These are phyloP conservation scores for Tetrahymena malaccensis DNA, from an alignment of 73 alveolate species.

Conservation along the genomic window DNA sequence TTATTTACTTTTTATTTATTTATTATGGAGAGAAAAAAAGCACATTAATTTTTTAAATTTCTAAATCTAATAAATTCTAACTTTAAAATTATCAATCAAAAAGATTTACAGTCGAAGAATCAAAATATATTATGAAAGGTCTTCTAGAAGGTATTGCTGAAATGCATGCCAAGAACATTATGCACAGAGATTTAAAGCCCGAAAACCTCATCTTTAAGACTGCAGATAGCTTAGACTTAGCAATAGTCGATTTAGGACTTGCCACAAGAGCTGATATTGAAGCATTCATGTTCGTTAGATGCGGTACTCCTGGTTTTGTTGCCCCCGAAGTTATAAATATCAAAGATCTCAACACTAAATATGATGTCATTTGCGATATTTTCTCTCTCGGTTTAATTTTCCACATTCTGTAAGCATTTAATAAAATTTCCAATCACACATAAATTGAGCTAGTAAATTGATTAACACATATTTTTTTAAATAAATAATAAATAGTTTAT, in stretches of 20 bases:
- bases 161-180: conserved; percentile 28
- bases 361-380: conserved; percentile 41
- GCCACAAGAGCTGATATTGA: conserved; percentile 28
- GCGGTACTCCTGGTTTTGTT: conserved; percentile 48
- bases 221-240: conserved; percentile 3
- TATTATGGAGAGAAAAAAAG: no score
- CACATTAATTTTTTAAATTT: no score
- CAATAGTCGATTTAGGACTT: conserved; percentile 35
- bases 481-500: conserved; percentile 3
- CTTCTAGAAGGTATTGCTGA: conserved; percentile 33
- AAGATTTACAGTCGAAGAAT: conserved; percentile 1
- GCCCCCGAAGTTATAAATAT: conserved; percentile 46
- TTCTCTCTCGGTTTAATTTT: conserved; percentile 40
- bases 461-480: neutral
- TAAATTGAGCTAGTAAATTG: neutral
- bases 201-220: conserved; percentile 31
- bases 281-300: conserved; percentile 28
- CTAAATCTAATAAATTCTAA: no score
- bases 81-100: no score
- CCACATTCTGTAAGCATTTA: conserved; percentile 18
- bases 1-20: no score
- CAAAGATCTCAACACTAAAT: conserved; percentile 30
- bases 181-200: conserved; percentile 37
- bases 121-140: conserved; percentile 21
- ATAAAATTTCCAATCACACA: neutral